A percentile compares a stretch with the other conserved stretches of the same genome.
phyloP scores from a whole-genome alignment of 345 rosid genomes.

The Cardamine resedifolia region DNA sequence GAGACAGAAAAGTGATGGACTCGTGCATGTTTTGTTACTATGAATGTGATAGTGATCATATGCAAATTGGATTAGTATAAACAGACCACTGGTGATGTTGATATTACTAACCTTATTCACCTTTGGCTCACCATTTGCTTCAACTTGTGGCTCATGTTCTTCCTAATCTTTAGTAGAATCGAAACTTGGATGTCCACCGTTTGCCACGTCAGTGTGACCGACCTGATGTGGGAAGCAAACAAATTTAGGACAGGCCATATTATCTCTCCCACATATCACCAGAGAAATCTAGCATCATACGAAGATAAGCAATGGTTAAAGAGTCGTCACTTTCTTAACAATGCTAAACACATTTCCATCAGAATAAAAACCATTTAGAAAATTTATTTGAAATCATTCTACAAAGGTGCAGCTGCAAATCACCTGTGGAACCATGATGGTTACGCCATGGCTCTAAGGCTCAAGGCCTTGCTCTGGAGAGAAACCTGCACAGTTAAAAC shows the following conservation, averaged over 20 bases:
- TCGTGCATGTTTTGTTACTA: slow-evolving; percentile 16
- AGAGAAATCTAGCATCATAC: not conserved
- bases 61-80: slow-evolving; percentile 30
- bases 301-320: not conserved
- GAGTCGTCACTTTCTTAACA: not conserved
- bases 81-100: slow-evolving; percentile 22
- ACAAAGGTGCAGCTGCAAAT: not conserved
- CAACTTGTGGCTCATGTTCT: slow-evolving; percentile 30
- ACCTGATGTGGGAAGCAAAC: slow-evolving; percentile 18
- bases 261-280: slow-evolving; percentile 8
- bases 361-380: not conserved
- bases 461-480: not conserved
- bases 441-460: not conserved
- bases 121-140: slow-evolving; percentile 27
- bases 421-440: not conserved
- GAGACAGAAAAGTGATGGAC: not conserved
- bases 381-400: not conserved
- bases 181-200: slow-evolving; percentile 14
- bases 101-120: slow-evolving; percentile 10
- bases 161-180: slow-evolving; percentile 11
- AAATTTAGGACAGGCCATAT: slow-evolving; percentile 13
- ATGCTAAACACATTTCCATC: not conserved
- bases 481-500: not conserved
- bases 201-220: slow-evolving; percentile 23
- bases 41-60: slow-evolving; percentile 22